Evolutionary conservation across 1,284 basidiomycete species (phyloP).

Genomic region (Ceratobasidium theobromae): DNA sequence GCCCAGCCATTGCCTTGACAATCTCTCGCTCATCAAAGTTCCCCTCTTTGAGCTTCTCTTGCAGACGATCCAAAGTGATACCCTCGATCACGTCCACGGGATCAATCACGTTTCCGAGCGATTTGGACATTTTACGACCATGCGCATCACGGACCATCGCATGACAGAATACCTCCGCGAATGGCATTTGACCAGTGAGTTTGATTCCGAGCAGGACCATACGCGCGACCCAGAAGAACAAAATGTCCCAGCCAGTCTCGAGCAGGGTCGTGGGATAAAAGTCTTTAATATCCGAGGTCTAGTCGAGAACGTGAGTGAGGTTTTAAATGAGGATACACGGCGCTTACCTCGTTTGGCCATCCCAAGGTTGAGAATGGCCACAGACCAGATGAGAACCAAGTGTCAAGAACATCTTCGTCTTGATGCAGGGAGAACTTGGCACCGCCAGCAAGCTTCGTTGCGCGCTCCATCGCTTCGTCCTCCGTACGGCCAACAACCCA

Average conservation of each 20-base stretch:
- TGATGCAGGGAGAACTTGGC: slow-evolving; percentile 81
- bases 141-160: slow-evolving; percentile 99
- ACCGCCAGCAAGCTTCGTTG: slow-evolving; percentile 70
- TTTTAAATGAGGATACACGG: neutral
- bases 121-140: slow-evolving; percentile 99
- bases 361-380: slow-evolving; percentile 99
- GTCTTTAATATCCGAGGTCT: slow-evolving; percentile 71
- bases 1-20: slow-evolving; percentile 84
- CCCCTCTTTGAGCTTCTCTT: slow-evolving; percentile 84
- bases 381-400: slow-evolving; percentile 97
- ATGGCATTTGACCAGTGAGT: slow-evolving; percentile 89
- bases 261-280: slow-evolving; percentile 91
- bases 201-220: slow-evolving; percentile 96
- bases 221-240: slow-evolving; percentile 99
- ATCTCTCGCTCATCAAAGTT: slow-evolving; percentile 97
- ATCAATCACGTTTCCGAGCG: slow-evolving; percentile 97
- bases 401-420: slow-evolving; percentile 97
- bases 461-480: slow-evolving; percentile 81
- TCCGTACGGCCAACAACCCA: slow-evolving; percentile 90
- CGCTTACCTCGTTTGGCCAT: slow-evolving; percentile 84
- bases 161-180: slow-evolving; percentile 97
- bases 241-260: slow-evolving; percentile 98
- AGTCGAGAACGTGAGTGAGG: slow-evolving; percentile 16
- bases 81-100: slow-evolving; percentile 96
- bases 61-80: slow-evolving; percentile 77